Percentiles rank a stretch among this genome's conserved stretches.
phyloP scores from a whole-genome alignment of 2,329 filamentous ascomycete genomes.

The Exophiala xenobiotica region DNA sequence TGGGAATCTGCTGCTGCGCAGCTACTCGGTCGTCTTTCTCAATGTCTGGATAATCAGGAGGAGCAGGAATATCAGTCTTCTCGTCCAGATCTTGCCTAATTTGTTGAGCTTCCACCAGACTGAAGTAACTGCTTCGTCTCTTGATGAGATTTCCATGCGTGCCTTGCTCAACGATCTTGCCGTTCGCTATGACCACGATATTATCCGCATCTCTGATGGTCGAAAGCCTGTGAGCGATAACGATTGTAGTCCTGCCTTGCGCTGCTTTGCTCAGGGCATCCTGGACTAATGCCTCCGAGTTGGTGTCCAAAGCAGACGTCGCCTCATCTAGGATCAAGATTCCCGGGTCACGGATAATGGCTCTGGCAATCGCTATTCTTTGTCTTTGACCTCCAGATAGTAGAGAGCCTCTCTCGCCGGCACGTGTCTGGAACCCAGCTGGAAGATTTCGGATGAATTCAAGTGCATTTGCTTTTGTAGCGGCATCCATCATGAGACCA shows the following conservation, averaged over 20 bases:
- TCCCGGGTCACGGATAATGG: conserved; percentile 81
- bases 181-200: background rate
- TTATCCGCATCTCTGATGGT: background rate
- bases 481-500: background rate
- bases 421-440: background rate
- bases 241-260: background rate
- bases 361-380: conserved; percentile 58
- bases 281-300: background rate
- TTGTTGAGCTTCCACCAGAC: no score
- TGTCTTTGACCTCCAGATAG: background rate
- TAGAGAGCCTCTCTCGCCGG: background rate
- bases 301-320: conserved; percentile 33
- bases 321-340: conserved; percentile 81
- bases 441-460: background rate
- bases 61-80: no score
- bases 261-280: background rate
- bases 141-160: no score
- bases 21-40: no score
- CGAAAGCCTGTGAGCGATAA: background rate
- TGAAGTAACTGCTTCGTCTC: no score
- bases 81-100: no score
- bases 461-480: background rate
- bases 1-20: no score
- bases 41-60: no score
- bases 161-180: background rate